Evolutionary conservation across 2,329 filamentous ascomycete genomes (phyloP), one percentile per base, ranked within the genome.

Genomic region (Fusarium sp.): DNA sequence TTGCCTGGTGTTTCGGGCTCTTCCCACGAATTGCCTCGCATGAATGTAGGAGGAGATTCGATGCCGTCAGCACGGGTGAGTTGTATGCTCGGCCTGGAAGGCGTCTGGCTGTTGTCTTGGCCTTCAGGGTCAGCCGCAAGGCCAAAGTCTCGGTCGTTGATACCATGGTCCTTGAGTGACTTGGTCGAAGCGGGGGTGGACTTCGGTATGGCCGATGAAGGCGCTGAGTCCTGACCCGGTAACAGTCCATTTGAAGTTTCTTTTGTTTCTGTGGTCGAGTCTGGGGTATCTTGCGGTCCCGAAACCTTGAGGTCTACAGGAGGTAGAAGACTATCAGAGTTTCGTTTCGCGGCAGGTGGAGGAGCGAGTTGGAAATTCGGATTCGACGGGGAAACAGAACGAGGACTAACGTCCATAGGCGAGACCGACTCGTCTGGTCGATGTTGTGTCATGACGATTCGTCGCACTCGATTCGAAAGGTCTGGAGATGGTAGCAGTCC

Each of bases 1-100:
- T 89, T 91, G 58, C 81, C 83, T 15, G 83, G 78, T 10, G 82
- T 81, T 38, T 92, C 92, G n/a, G 80, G 84, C 52, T 92, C 89
- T 45, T 92, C 89, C 81, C 87, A 87, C 6, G 92, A 93, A 34
- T 88, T 85, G 43, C 91, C 85, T 61, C 89, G 85, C 33, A 86
- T 87, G 69, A 89, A 88, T 21, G 83, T 77, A 21, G 79, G 70
- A 9, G 84, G 80, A 7, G 84, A 80, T 34, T 87, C 88, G 69
- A 79, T 75, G 67, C 80, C 78, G 50, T 88, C 84, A 15, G 85
- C 81, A 31, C 88, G 85, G 4, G 87, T 88, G 76, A 97, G 96
- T 72, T 96, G 93, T 5, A 97, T 92, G 76, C 91, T 95, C 57
- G 88, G 87, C 40, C 76, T 75, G 10, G 70, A 74, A 46, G 69